A percentile compares a stretch with the other conserved stretches of the same genome.
These are phyloP conservation scores for Mycosphaerelloides madeirae DNA, from an alignment of 2,329 filamentous ascomycete species.

Conservation along the genomic window DNA sequence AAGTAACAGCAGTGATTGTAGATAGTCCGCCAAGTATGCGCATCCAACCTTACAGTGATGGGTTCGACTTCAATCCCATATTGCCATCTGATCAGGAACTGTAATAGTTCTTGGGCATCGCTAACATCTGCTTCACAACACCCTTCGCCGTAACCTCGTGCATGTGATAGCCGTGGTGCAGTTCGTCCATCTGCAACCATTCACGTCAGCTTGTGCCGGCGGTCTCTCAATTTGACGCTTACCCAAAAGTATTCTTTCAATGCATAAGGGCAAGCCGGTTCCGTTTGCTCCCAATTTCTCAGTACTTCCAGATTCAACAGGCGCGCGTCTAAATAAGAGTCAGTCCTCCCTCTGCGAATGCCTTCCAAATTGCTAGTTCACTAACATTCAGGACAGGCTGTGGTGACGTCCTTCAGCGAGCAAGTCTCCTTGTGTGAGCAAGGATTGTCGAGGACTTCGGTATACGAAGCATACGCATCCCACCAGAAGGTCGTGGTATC, in stretches of 20 bases:
- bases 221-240: too few relatives aligned
- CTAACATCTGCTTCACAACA: background rate
- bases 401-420: background rate
- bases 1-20: too few relatives aligned
- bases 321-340: background rate
- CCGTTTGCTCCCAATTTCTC: background rate
- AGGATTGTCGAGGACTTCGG: background rate
- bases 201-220: too few relatives aligned
- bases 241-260: slow-evolving; percentile 6
- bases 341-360: background rate
- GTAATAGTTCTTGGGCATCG: background rate
- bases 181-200: slow-evolving; percentile 4
- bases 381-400: slow-evolving; percentile 1
- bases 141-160: slow-evolving; percentile 2
- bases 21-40: too few relatives aligned
- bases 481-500: slow-evolving; percentile 4
- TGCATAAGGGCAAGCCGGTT: background rate
- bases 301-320: background rate
- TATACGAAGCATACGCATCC: slow-evolving; percentile 1
- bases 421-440: slow-evolving; percentile 1
- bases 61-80: too few relatives aligned
- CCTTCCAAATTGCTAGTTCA: background rate
- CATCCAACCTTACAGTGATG: too few relatives aligned
- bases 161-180: slow-evolving; percentile 4
- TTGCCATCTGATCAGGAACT: too few relatives aligned